phyloP scores from a whole-genome alignment of 164 flowering plant species.

The Liriodendron chinense region DNA sequence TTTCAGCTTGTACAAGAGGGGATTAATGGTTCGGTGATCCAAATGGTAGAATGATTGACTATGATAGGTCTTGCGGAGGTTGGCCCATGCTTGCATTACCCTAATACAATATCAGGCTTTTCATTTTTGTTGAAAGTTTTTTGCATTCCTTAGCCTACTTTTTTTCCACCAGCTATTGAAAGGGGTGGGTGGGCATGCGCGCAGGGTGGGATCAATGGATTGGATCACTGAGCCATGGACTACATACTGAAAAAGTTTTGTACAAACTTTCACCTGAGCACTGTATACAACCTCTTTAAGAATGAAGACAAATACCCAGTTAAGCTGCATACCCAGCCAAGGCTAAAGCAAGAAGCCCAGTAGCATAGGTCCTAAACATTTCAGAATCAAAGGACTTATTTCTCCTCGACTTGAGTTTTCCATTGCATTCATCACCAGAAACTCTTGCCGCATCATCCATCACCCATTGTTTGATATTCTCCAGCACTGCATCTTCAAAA shows the following conservation, averaged over 20 bases:
- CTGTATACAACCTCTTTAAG: neutral
- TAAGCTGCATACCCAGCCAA: slow-evolving; percentile 61
- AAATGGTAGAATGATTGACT: neutral
- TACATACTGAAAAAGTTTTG: neutral
- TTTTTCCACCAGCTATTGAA: neutral
- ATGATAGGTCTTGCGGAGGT: neutral
- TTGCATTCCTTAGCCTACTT: neutral
- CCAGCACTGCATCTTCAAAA: slow-evolving; percentile 76
- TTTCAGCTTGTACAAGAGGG: neutral
- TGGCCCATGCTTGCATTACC: neutral
- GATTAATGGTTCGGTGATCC: neutral
- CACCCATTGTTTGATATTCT: slow-evolving; percentile 77
- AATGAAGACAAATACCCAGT: neutral
- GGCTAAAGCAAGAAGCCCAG: slow-evolving; percentile 86
- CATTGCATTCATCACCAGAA: slow-evolving; percentile 40
- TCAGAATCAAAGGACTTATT: slow-evolving; percentile 66
- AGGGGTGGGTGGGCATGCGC: neutral
- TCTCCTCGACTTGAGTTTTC: slow-evolving; percentile 35
- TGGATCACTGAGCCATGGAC: neutral
- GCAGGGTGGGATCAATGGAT: neutral
- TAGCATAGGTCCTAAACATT: slow-evolving; percentile 81
- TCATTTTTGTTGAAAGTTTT: neutral
- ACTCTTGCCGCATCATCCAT: slow-evolving; percentile 54
- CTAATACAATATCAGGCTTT: no score
- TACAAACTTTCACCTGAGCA: neutral